These are phyloP conservation scores for Zizania latifolia DNA, from an alignment of 176 grass and related monocot species.

Conservation along the genomic window DNA sequence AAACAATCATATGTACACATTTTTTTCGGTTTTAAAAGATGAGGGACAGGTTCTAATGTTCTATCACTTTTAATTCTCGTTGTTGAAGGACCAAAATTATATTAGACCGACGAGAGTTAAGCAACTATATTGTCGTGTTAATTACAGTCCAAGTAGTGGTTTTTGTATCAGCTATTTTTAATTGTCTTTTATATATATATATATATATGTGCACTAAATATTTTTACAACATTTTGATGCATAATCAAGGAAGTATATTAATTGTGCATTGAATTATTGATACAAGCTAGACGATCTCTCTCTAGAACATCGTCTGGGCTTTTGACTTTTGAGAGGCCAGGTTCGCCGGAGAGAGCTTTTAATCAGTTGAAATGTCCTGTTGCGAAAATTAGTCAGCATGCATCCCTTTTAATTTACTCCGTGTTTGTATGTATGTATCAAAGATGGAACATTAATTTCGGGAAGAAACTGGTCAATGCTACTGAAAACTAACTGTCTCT, in stretches of 20 bases:
- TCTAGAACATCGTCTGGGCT: not conserved
- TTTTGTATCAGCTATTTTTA: too few relatives aligned
- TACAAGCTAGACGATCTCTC: not conserved
- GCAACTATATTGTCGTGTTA: too few relatives aligned
- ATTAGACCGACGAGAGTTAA: too few relatives aligned
- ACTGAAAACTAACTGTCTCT: not conserved
- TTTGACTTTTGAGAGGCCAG: not conserved
- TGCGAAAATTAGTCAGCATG: not conserved
- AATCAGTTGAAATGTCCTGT: not conserved
- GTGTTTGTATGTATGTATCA: not conserved
- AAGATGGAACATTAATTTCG: not conserved
- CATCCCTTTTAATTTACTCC: not conserved
- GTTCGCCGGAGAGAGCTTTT: not conserved
- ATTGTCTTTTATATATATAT: too few relatives aligned
- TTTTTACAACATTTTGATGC: not conserved
- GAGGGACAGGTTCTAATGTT: too few relatives aligned
- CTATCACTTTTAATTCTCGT: too few relatives aligned
- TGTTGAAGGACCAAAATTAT: too few relatives aligned
- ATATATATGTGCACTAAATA: not conserved
- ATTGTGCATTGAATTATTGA: too few relatives aligned
- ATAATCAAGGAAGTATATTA: too few relatives aligned
- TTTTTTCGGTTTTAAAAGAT: too few relatives aligned
- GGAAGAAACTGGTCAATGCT: not conserved
- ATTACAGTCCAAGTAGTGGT: too few relatives aligned
- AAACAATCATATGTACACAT: too few relatives aligned